Evolutionary conservation across 2,329 filamentous ascomycete genomes (phyloP).

Genomic region (Penicillium glabrum): DNA sequence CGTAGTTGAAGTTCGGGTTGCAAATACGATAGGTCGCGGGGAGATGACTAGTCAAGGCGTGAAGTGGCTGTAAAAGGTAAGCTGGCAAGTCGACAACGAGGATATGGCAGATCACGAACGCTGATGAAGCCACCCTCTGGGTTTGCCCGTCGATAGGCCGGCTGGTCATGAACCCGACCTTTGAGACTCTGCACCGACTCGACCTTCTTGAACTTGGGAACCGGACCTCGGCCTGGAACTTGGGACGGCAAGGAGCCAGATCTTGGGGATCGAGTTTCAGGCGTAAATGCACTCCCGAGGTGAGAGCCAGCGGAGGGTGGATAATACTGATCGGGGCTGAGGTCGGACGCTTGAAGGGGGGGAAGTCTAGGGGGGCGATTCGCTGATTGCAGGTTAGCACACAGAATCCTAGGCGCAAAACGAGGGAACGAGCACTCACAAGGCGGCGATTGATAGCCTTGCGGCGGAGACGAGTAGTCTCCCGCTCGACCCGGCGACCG

Average conservation of each 20-base stretch:
- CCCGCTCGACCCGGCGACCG: slow-evolving; percentile 75
- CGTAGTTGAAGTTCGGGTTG: slow-evolving; percentile 97
- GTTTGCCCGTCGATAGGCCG: slow-evolving; percentile 87
- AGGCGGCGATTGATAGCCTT: slow-evolving; percentile 60
- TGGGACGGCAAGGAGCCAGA: slow-evolving; percentile 44
- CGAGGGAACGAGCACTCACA: slow-evolving; percentile 41
- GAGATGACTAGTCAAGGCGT: slow-evolving; percentile 90
- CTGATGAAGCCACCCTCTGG: slow-evolving; percentile 98
- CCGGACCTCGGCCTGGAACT: slow-evolving; percentile 59
- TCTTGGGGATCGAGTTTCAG: slow-evolving; percentile 53
- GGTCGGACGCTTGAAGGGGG: slow-evolving; percentile 69
- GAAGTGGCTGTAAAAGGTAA: slow-evolving; percentile 68
- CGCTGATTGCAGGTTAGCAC: slow-evolving; percentile 33
- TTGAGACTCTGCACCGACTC: slow-evolving; percentile 71
- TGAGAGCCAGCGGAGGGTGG: slow-evolving; percentile 68
- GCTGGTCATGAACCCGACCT: slow-evolving; percentile 82
- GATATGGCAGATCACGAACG: slow-evolving; percentile 55
- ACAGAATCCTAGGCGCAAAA: slow-evolving; percentile 4
- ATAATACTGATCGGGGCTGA: slow-evolving; percentile 69
- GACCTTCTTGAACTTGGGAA: slow-evolving; percentile 85
- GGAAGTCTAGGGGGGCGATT: slow-evolving; percentile 66
- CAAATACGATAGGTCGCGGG: slow-evolving; percentile 97
- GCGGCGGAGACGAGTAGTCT: slow-evolving; percentile 57
- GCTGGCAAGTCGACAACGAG: not conserved
- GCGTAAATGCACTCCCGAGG: slow-evolving; percentile 66